These are phyloP conservation scores for Scedosporium aurantiacum DNA, from an alignment of 2,329 filamentous ascomycete species.

Conservation along the genomic window DNA sequence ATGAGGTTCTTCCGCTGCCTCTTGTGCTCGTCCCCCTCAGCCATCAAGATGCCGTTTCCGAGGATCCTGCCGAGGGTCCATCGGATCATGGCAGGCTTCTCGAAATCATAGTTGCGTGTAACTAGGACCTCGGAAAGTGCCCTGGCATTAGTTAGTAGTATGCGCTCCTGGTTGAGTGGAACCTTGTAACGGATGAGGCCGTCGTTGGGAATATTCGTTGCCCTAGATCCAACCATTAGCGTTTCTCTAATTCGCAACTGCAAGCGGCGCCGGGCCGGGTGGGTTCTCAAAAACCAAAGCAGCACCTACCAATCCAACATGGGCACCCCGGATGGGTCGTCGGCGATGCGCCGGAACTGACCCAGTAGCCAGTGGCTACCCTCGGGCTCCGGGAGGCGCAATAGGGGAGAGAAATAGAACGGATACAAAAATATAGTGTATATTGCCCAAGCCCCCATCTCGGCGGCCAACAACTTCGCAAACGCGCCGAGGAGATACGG, in stretches of 20 bases:
- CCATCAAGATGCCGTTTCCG: conserved; percentile 62
- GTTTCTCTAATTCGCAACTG: background rate
- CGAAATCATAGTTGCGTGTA: conserved; percentile 58
- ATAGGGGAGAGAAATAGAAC: conserved; percentile 36
- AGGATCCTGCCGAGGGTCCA: conserved; percentile 50
- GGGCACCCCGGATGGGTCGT: conserved; percentile 29
- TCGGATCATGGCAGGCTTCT: conserved; percentile 47
- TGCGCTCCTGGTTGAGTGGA: conserved; percentile 49
- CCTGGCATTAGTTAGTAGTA: conserved; percentile 52
- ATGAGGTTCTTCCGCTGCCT: conserved; percentile 66
- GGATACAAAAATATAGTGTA: conserved; percentile 38
- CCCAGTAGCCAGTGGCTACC: conserved; percentile 35
- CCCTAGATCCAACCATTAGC: conserved; percentile 30
- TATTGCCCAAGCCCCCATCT: conserved; percentile 23
- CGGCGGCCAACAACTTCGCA: conserved; percentile 20
- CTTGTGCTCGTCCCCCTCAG: conserved; percentile 87
- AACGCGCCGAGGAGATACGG: background rate
- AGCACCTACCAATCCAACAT: conserved; percentile 34
- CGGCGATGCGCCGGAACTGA: conserved; percentile 24
- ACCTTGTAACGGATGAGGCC: conserved; percentile 58
- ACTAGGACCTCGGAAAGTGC: conserved; percentile 60
- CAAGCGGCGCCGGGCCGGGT: background rate
- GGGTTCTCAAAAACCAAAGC: background rate
- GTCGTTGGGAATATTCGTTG: conserved; percentile 50
- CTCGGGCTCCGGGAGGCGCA: conserved; percentile 32